Evolutionary conservation across 306 rosid genomes (phyloP).

Genomic region (Arachis hypogaea): DNA sequence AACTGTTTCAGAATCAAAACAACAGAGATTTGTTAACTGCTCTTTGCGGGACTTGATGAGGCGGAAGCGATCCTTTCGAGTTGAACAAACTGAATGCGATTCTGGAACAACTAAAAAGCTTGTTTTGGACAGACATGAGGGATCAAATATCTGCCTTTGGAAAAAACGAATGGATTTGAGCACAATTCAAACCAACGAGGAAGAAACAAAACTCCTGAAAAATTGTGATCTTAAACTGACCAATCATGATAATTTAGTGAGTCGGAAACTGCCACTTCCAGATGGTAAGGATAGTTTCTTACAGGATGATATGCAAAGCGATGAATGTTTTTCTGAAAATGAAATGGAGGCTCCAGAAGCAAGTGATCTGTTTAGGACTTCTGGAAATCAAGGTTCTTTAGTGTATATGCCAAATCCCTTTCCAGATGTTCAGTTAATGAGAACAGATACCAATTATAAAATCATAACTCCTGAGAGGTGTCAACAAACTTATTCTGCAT

Average conservation of each 20-base stretch:
- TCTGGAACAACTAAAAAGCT: conserved; percentile 46
- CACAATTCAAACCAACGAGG: conserved; percentile 36
- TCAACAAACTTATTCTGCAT: conserved; percentile 36
- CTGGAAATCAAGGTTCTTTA: conserved; percentile 34
- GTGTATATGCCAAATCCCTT: conserved; percentile 23
- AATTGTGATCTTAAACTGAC: conserved; percentile 38
- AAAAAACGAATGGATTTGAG: conserved; percentile 43
- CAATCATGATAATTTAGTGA: conserved; percentile 41
- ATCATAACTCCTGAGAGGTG: conserved; percentile 37
- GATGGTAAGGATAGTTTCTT: conserved; percentile 40
- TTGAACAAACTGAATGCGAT: conserved; percentile 50
- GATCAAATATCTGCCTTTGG: conserved; percentile 41
- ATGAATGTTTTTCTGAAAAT: conserved; percentile 43
- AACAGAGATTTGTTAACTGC: conserved; percentile 47
- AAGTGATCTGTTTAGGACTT: conserved; percentile 20
- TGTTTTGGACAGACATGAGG: conserved; percentile 45
- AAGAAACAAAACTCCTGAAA: conserved; percentile 39
- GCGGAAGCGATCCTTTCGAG: conserved; percentile 64
- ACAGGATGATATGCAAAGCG: conserved; percentile 36
- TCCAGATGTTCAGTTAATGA: conserved; percentile 27
- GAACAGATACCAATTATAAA: conserved; percentile 32
- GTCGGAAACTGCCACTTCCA: conserved; percentile 43
- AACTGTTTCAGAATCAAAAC: conserved; percentile 44
- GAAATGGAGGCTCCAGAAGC: conserved; percentile 34
- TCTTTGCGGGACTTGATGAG: conserved; percentile 95